These are phyloP conservation scores for Aristolochia fimbriata DNA, from an alignment of 164 flowering plant species.

Conservation along the genomic window DNA sequence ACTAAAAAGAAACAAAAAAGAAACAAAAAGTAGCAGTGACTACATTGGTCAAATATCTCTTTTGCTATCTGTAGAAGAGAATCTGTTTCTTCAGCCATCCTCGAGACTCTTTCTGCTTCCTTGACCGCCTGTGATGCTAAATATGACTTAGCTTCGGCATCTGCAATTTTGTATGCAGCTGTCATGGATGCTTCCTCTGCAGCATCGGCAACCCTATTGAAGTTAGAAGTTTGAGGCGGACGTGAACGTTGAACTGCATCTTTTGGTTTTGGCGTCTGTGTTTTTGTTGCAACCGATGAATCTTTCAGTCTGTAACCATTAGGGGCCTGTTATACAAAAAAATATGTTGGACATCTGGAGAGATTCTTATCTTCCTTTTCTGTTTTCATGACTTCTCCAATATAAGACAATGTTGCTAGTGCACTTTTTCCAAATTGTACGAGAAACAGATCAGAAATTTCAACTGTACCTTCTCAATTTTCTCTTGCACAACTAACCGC, in stretches of 20 bases:
- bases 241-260: constrained; percentile 18
- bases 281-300: constrained; percentile 20
- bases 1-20: too few species aligned
- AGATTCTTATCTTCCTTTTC: too few species aligned
- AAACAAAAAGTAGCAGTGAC: not conserved
- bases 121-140: constrained; percentile 72
- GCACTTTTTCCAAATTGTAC: too few species aligned
- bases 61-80: constrained; percentile 35
- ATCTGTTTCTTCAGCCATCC: constrained; percentile 62
- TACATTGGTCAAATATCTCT: constrained; percentile 63
- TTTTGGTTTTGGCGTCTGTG: constrained; percentile 35
- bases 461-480: constrained; percentile 69
- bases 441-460: too few species aligned
- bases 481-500: constrained; percentile 57
- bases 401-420: too few species aligned
- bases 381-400: too few species aligned
- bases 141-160: constrained; percentile 64
- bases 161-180: constrained; percentile 67
- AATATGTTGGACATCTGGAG: not conserved
- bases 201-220: constrained; percentile 11
- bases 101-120: constrained; percentile 55
- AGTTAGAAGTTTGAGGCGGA: constrained; percentile 15
- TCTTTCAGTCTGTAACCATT: constrained; percentile 47
- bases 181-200: constrained; percentile 41
- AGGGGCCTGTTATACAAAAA: constrained; percentile 29